Base-by-base conservation (phyloP, 306 rosid genomes). In the Rosa persica region DNA sequence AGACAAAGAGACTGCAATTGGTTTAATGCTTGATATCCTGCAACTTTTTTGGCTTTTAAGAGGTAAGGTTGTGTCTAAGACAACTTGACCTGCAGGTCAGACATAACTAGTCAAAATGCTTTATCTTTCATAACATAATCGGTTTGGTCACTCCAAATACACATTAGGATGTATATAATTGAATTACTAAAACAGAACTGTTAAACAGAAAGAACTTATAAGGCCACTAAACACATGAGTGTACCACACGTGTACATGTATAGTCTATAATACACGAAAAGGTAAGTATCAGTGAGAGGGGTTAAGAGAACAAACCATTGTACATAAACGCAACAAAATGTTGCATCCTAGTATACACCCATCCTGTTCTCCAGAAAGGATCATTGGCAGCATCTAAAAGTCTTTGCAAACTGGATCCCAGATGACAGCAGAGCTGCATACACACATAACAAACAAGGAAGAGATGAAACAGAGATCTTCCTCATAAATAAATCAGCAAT, bases 321-420 rank as follows among this genome's bases (percentile, higher is more conserved):
- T 87, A 87, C 72, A 88, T 71, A 83, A 94, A 86, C 58, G 96
- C 90, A 75, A 89, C 90, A 75, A 81, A 87, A 76, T 92, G 87
- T 69, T 60, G 89, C 89, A 88, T 89, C 82, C 97, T 89, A 39
- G 87, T 62, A 54, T 87, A 92, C 65, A 90, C 80, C 98, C 97
- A 94, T 82, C 98, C 98, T 25, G 91, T 87, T 77, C 83, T 89
- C 98, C 98, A 94, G 70, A 94, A 88, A 79, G 94, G 77, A 77
- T 90, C 94, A 65, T 80, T 77, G 42, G 89, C 80, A 13, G 80
- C 85, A 60, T 86, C 91, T 65, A 92, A 81, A 80, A 94, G 97
- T 81, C 80, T 90, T 77, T 82, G 83, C 87, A 94, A 87, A 81
- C 79, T 82, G 80, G 91, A 82, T 30, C 97, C 85, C 16, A 94